Base-by-base conservation (phyloP, 192 early-diverging fungal species). In the Piromyces finnis region DNA sequence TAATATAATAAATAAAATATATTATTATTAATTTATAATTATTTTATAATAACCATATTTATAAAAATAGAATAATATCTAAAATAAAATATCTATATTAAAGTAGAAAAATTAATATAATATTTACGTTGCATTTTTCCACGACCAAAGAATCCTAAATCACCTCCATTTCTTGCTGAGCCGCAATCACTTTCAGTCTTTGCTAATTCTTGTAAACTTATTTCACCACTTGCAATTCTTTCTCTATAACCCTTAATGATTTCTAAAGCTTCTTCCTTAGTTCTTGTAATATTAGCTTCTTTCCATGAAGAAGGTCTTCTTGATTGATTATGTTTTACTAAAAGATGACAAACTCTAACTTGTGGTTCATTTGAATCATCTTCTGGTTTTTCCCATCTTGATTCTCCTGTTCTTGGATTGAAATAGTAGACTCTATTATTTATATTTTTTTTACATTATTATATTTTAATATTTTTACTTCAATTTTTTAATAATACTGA, bases 231-330 rank as follows among this genome's bases (percentile, higher is more conserved):
- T 35, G 88, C 83, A 81, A 97, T 96, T 59, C 87, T 84, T 77
- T 86, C 80, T 36, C 92, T 88, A 79, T 93, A 93, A 13, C 82
- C 90, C 12, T 85, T 80, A 29, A 98, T 85, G 32, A 90, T 92
- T 37, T 89, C 86, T 2, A 90, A 78, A 0, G 98, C 98, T 80
- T 98, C 95, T 80, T 96, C 93, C 82, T 94, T 94, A n/a, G 95
- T 90, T 16, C 94, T 89, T 0, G 95, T 95, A 78, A 99, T 97
- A 41, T 82, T 35, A 83, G 93, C 93, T 85, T 96, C 89, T 84
- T 88, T 92, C 96, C 96, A 98, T 17, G 95, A 96, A 80, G 90
- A 92, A 16, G 97, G 96, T 26, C 94, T 87, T 37, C 97, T 88
- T 30, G 92, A 94, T 26, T 91, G 91, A 27, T 82, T 85, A 84